Evolutionary conservation across 2,329 filamentous ascomycete genomes (phyloP), one percentile per base, ranked within the genome.

Genomic region (Aspergillus transmontanensis): DNA sequence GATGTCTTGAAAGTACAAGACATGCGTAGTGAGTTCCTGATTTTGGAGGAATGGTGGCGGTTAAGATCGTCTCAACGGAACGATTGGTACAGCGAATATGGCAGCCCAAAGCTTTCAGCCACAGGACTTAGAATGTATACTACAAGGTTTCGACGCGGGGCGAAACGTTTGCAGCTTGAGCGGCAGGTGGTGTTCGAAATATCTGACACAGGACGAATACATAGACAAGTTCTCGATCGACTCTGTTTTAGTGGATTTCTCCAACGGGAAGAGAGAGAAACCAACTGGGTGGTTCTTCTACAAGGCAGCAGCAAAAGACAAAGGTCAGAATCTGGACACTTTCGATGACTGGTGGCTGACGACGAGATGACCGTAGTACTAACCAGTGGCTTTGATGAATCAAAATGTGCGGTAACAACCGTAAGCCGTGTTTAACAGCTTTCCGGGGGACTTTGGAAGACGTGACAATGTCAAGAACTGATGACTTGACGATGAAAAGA

Each of bases 81-180:
- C 61, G 61, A 66, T 58, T 64, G 59, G 71, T 66, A 75, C 68
- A 74, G 71, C 61, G 71, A 66, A 64, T 61, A 68, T 69, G 69
- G 68, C 69, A 62, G 63, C 70, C 68, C 76, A 70, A 63, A 62
- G 67, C 65, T 73, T 71, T 94, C 93, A 97, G 87, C 94, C 94
- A 91, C 95, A 94, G 76, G 92, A 93, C 84, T 89, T 90, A 82
- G 93, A 90, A 83, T 93, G 89, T 81, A 88, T 88, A 86, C 91
- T 94, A 91, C 92, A 92, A 86, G 89, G 91, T 89, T 92, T 96
- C 87, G 91, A 90, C 89, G 89, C 87, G 91, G 92, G 93, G 88
- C 93, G 93, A 92, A 96, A 96, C 87, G 90, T 86, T 88, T 94
- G 93, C 91, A 96, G 92, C 91, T 93, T 92, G 86, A 92, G 89